Conservation (phyloP, 2,329 filamentous ascomycete genomes). For the Neurospora crassa region DNA sequence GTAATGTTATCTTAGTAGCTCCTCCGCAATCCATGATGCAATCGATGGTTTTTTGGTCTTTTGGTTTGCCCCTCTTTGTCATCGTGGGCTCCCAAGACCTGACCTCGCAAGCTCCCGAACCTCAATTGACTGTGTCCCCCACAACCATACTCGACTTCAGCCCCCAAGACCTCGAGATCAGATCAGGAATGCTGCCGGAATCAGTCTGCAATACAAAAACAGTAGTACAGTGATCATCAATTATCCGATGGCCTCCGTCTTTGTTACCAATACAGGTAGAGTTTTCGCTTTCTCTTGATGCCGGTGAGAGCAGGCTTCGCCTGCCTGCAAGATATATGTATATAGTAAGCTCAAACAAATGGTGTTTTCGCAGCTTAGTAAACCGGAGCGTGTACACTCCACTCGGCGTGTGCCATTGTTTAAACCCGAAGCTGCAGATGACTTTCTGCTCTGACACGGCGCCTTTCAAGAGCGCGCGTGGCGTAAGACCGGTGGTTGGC, state of each 20-base stretch:
- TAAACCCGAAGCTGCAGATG: neutral
- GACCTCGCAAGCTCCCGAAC: neutral
- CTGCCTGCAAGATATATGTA: neutral
- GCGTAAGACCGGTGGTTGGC: neutral
- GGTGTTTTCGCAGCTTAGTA: neutral
- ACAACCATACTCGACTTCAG: neutral
- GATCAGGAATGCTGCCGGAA: neutral
- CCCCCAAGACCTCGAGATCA: neutral
- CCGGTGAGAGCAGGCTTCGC: neutral
- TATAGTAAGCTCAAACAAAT: neutral
- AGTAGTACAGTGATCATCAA: neutral
- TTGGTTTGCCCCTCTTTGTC: neutral
- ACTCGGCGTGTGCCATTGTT: neutral
- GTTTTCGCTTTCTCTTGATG: neutral
- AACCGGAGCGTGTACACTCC: neutral
- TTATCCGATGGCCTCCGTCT: neutral
- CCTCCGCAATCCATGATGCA: neutral
- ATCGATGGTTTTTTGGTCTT: neutral
- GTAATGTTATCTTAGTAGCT: neutral
- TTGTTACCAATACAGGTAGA: neutral
- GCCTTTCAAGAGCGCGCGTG: neutral
- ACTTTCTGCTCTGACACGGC: neutral
- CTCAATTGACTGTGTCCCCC: neutral
- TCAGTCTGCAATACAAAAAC: neutral
- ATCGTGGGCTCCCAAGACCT: neutral